A percentile compares a stretch with the other conserved stretches of the same genome.
Conservation (phyloP, 805 yeast genomes). For the Schizosaccharomyces pombe region DNA sequence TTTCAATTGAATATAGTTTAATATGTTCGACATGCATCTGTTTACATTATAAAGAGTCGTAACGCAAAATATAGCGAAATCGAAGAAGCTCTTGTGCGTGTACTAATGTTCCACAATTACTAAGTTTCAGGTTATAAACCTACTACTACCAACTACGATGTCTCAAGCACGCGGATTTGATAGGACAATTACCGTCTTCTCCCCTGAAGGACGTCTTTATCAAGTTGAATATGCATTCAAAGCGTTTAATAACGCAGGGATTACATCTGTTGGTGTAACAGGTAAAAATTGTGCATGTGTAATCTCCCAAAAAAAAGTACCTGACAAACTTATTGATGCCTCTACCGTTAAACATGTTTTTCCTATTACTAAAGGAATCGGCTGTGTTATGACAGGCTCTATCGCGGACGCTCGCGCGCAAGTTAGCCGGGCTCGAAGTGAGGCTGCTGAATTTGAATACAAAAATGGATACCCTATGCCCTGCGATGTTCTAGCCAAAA, state of each 20-base stretch:
- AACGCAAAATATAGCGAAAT: too few relatives aligned
- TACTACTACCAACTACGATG: constrained; percentile 1
- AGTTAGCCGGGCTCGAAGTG: constrained; percentile 77
- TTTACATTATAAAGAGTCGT: too few relatives aligned
- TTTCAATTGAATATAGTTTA: too few relatives aligned
- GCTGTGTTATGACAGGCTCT: constrained; percentile 69
- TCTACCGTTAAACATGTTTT: constrained; percentile 68
- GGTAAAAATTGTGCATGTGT: constrained; percentile 75
- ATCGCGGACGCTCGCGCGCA: constrained; percentile 77
- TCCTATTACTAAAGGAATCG: constrained; percentile 56
- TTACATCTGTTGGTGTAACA: constrained; percentile 67
- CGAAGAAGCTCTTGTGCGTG: too few relatives aligned
- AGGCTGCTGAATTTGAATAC: constrained; percentile 85
- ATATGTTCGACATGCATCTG: too few relatives aligned
- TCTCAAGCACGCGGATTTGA: constrained; percentile 53
- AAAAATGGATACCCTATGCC: constrained; percentile 82
- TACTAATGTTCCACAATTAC: too few relatives aligned
- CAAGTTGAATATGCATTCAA: constrained; percentile 97
- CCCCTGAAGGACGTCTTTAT: constrained; percentile 92
- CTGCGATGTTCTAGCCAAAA: constrained; percentile 26
- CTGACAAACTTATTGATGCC: constrained; percentile 81
- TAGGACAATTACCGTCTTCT: constrained; percentile 93
- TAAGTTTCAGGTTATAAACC: too few relatives aligned
- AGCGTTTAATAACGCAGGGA: constrained; percentile 79
- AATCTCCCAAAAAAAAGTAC: constrained; percentile 85